Percentiles rank a stretch among this genome's conserved stretches.
These are phyloP conservation scores for Chrysanthemum makinoi DNA, from an alignment of 129 eudicot species.

Conservation along the genomic window DNA sequence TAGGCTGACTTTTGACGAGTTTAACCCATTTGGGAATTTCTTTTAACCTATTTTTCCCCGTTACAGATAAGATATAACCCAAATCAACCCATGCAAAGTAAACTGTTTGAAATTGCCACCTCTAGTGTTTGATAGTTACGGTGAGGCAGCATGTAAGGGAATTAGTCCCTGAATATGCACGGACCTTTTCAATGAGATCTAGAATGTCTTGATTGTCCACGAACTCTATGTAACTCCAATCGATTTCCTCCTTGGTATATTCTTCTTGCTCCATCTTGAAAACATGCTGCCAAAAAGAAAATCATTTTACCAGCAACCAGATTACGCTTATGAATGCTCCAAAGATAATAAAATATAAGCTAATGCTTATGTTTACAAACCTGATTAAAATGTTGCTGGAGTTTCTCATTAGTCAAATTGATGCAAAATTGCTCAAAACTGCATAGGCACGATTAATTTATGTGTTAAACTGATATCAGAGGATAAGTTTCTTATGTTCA, in stretches of 20 bases:
- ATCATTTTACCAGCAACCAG: slow-evolving; percentile 18
- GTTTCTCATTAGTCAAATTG: slow-evolving; percentile 88
- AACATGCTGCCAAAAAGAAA: slow-evolving; percentile 68
- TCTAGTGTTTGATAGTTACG: not conserved
- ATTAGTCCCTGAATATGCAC: slow-evolving; percentile 1
- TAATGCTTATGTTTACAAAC: slow-evolving; percentile 32
- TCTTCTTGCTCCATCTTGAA: slow-evolving; percentile 99
- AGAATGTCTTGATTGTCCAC: slow-evolving; percentile 86
- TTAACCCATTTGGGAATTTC: not conserved
- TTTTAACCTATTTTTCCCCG: not conserved
- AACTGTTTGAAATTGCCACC: not conserved
- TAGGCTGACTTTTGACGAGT: not conserved
- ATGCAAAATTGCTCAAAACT: slow-evolving; percentile 97
- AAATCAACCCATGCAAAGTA: not conserved
- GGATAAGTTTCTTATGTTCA: slow-evolving; percentile 14
- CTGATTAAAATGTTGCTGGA: slow-evolving; percentile 98
- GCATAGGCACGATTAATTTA: slow-evolving; percentile 32
- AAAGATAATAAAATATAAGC: not conserved
- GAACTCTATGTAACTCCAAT: slow-evolving; percentile 96
- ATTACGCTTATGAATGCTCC: slow-evolving; percentile 19
- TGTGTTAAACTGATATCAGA: slow-evolving; percentile 13
- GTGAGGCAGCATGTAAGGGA: not conserved
- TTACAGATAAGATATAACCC: slow-evolving; percentile 2
- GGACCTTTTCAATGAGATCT: slow-evolving; percentile 94
- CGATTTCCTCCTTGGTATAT: slow-evolving; percentile 79